phyloP scores from a whole-genome alignment of 2,329 filamentous ascomycete species.

The Epichloe uncinata region DNA sequence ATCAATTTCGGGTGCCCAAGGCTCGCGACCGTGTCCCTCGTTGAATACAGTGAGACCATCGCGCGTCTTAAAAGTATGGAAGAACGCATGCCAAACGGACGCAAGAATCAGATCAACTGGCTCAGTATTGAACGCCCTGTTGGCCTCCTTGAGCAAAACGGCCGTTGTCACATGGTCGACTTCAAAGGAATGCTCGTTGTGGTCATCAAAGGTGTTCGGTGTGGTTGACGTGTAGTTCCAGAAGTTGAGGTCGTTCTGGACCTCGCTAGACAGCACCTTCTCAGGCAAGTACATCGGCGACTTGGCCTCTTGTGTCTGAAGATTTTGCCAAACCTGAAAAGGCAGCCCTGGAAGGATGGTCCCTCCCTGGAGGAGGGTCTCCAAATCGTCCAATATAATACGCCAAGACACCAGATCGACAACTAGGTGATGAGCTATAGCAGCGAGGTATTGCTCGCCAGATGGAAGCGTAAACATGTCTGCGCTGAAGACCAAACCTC shows the following conservation, averaged over 20 bases:
- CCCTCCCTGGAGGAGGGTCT: slow-evolving; percentile 20
- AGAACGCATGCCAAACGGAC: slow-evolving; percentile 17
- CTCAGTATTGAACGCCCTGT: slow-evolving; percentile 11
- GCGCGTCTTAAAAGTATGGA: slow-evolving; percentile 13
- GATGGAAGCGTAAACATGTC: slow-evolving; percentile 1
- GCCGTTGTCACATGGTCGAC: neutral
- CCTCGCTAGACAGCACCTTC: neutral
- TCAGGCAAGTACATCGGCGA: neutral
- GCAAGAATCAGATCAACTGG: slow-evolving; percentile 21
- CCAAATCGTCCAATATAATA: slow-evolving; percentile 29
- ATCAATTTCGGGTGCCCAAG: slow-evolving; percentile 16
- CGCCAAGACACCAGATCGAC: slow-evolving; percentile 34
- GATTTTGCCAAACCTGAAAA: slow-evolving; percentile 23
- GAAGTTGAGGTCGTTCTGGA: neutral
- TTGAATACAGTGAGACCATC: slow-evolving; percentile 17
- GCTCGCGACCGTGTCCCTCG: slow-evolving; percentile 16
- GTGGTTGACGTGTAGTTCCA: neutral
- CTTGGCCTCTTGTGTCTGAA: neutral
- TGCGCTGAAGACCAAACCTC: slow-evolving; percentile 13
- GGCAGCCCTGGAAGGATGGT: slow-evolving; percentile 12
- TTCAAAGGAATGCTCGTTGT: slow-evolving; percentile 1
- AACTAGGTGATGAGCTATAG: slow-evolving; percentile 25
- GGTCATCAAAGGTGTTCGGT: slow-evolving; percentile 1
- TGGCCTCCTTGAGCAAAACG: neutral
- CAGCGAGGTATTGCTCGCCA: slow-evolving; percentile 14